Evolutionary conservation across 2,329 filamentous ascomycete species (phyloP).

Genomic region (Scolecobasidium constrictum): DNA sequence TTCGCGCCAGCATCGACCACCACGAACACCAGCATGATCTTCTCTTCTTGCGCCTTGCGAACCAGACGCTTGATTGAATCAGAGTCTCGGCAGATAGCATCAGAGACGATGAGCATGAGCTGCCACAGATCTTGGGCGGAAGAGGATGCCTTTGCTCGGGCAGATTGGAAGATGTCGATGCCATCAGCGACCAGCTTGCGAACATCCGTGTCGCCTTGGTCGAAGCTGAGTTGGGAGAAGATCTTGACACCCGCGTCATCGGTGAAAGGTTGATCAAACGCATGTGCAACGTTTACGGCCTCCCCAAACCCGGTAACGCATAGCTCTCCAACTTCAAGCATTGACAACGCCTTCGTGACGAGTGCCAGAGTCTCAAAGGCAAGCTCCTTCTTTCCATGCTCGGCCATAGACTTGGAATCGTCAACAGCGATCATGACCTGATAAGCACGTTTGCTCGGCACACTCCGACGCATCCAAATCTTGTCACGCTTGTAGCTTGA

Average conservation of each 20-base stretch:
- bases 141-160: slow-evolving; percentile 43
- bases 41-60: slow-evolving; percentile 78
- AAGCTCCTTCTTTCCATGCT: slow-evolving; percentile 62
- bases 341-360: slow-evolving; percentile 73
- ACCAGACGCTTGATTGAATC: slow-evolving; percentile 72
- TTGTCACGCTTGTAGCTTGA: slow-evolving; percentile 98
- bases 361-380: slow-evolving; percentile 93
- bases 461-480: slow-evolving; percentile 94
- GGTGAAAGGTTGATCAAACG: slow-evolving; percentile 72
- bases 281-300: slow-evolving; percentile 73
- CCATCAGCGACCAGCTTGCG: slow-evolving; percentile 64
- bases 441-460: slow-evolving; percentile 88
- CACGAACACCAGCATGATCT: slow-evolving; percentile 97
- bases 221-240: slow-evolving; percentile 74
- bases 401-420: slow-evolving; percentile 89
- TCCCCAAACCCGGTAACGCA: slow-evolving; percentile 83
- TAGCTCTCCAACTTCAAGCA: slow-evolving; percentile 93
- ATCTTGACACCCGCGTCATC: slow-evolving; percentile 73
- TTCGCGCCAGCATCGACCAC: slow-evolving; percentile 61
- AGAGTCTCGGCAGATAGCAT: slow-evolving; percentile 87
- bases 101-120: slow-evolving; percentile 81
- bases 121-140: slow-evolving; percentile 76
- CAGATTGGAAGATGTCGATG: slow-evolving; percentile 71
- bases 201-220: slow-evolving; percentile 79
- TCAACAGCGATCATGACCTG: slow-evolving; percentile 97